phyloP scores from a whole-genome alignment of 306 rosid genomes.

The Cucumis cinereus region DNA sequence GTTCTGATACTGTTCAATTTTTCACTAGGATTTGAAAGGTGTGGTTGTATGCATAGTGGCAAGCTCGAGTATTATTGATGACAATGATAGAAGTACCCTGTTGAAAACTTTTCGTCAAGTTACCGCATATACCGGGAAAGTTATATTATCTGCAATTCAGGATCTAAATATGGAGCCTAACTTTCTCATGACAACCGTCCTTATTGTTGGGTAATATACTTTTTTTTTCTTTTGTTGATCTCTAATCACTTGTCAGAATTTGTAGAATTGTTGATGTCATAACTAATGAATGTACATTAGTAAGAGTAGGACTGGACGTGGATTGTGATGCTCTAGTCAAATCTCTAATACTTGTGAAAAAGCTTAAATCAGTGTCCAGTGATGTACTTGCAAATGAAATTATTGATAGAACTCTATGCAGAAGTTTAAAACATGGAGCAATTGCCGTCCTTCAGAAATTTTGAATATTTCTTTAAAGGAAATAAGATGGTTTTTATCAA shows the following conservation, averaged over 20 bases:
- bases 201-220: conserved; percentile 54
- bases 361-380: neutral
- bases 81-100: conserved; percentile 31
- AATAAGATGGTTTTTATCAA: neutral
- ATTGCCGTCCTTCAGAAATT: neutral
- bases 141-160: conserved; percentile 40
- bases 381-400: neutral
- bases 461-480: neutral
- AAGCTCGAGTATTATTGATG: conserved; percentile 35
- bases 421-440: neutral
- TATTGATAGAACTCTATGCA: neutral
- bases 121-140: conserved; percentile 41
- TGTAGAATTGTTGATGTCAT: neutral
- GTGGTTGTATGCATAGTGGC: conserved; percentile 56
- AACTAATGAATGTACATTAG: neutral
- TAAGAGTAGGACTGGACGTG: neutral
- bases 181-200: conserved; percentile 59
- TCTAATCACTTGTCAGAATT: neutral
- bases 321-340: neutral
- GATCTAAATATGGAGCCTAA: conserved; percentile 73
- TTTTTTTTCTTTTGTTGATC: neutral
- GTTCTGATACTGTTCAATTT: neutral
- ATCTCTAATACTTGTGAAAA: neutral
- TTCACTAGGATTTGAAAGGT: conserved; percentile 51
- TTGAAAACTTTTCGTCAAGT: conserved; percentile 52